Percentiles rank a stretch among this genome's conserved stretches.
These are phyloP conservation scores for Ceratobasidium sp. DNA, from an alignment of 1,284 basidiomycete species.

Conservation along the genomic window DNA sequence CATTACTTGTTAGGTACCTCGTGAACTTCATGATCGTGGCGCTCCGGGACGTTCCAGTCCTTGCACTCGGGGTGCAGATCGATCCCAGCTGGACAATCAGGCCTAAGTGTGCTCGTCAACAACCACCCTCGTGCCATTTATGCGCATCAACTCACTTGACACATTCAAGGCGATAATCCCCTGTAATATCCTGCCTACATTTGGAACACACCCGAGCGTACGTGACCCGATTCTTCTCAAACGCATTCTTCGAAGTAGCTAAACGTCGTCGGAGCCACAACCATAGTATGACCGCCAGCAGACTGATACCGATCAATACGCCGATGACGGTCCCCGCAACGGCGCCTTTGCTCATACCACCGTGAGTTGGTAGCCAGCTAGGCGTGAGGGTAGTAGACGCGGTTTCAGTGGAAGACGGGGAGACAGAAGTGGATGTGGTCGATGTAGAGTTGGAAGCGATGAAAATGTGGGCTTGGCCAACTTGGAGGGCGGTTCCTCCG, in stretches of 20 bases:
- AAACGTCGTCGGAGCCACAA: background rate
- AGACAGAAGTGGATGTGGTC: background rate
- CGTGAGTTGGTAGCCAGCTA: background rate
- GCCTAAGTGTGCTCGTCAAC: background rate
- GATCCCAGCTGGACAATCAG: constrained; percentile 2
- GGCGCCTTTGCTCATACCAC: background rate
- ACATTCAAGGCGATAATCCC: constrained; percentile 11
- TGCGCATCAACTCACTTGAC: background rate
- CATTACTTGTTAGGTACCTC: constrained; percentile 1
- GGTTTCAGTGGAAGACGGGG: background rate
- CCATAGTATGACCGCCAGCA: background rate
- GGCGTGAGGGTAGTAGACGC: background rate
- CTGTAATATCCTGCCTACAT: background rate
- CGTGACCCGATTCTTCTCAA: background rate
- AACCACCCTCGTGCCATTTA: background rate
- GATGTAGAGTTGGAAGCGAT: background rate
- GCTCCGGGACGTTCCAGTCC: constrained; percentile 4
- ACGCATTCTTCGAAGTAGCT: background rate
- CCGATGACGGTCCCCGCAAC: background rate
- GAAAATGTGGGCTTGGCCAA: background rate
- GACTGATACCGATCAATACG: background rate
- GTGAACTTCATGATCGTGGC: constrained; percentile 17
- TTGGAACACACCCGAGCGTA: constrained; percentile 16
- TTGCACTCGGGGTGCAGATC: constrained; percentile 12
- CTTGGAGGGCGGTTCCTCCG: background rate